Evolutionary conservation across 331 rosid species (phyloP), one percentile per base, ranked within the genome.

Genomic region (Spiraea crenata): DNA sequence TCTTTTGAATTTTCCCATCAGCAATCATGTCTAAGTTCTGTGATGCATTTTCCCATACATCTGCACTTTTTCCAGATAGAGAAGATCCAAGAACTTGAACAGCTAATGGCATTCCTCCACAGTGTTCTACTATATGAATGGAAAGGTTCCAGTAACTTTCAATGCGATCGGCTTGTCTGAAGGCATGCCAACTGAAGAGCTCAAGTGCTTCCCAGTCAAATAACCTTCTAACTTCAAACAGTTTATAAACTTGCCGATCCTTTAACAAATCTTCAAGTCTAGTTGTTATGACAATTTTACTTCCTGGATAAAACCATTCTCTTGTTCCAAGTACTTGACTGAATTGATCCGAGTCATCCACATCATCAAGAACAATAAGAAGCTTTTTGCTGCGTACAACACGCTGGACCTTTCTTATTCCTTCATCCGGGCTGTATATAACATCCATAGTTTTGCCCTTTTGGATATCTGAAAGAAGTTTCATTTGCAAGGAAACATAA

Each of bases 351-450:
- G 2, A 7, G 3, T 5, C 0, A 35, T 31, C 62, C 12, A 40
- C 55, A 31, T 70, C 54, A 57, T 70, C 74, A 57, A 70, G 65
- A 70, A 57, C 55, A 11, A 70, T 1, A 20, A 70, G 57, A 70
- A 70, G 13, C 7, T 15, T 70, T 40, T 57, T 70, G 20, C 42
- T 17, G 13, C 10, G 1, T 2, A 44, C 13, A 3, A 31, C 13
- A 8, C 4, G 9, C 7, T 45, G 14, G 42, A 70, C 41, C 19
- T 6, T 55, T 7, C 2, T 70, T 4, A 25, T 57, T 16, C 65
- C 57, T 31, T 38, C 38, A 6, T 14, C 16, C 9, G 0, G 0
- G 13, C 8, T 57, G 34, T 61, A 9, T 40, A 70, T 25, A 25
- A 25, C 13, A 10, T 56, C 31, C 25, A 11, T 41, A 4, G 14